Base-by-base conservation (phyloP, 192 early-diverging fungal species). In the Ambispora gerdemannii region DNA sequence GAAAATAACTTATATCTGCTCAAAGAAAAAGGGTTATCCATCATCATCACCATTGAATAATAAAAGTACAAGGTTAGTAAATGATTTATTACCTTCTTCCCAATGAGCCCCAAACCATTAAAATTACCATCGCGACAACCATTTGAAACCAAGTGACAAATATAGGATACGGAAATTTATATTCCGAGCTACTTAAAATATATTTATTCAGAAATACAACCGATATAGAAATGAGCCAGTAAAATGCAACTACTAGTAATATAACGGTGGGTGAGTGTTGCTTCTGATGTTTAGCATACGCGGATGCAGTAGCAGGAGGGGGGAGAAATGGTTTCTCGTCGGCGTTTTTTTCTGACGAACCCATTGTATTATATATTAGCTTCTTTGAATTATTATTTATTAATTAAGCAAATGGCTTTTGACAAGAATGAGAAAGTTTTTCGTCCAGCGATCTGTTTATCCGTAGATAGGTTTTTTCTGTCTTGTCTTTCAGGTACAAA, bases 171-270 rank as follows among this genome's bases (percentile, higher is more conserved):
- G 87, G 85, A 61, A 88, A 88, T 56, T 79, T 78, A 75, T 74
- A 86, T n/a, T 87, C 83, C 3, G 85, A 80, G 8, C 76, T 74
- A 30, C 80, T 83, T 34, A 88, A 72, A 52, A 88, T 88, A 67
- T 80, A 81, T 81, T 88, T 88, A 72, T 88, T 88, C 25, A 88
- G 73, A 51, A 88, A 88, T 32, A 88, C 87, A 20, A 88, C 86
- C 3, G 87, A 74, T 28, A 88, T 75, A 7, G 87, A 88, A 34
- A 77, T 83, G 31, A 77, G 67, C 77, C 83, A 88, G 64, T 88
- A 88, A 61, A 87, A 88, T 22, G 78, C 78, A 36, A 88, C 80
- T 22, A 88, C 86, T 2, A 65, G 32, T 34, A 80, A 72, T 47
- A 86, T 84, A 34, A 78, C 32, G 10, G 74, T 59, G 15, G 74